Percentiles rank a stretch among this genome's conserved stretches.
These are phyloP conservation scores for Xylogone sp. DNA, from an alignment of 2,329 filamentous ascomycete genomes.

Conservation along the genomic window DNA sequence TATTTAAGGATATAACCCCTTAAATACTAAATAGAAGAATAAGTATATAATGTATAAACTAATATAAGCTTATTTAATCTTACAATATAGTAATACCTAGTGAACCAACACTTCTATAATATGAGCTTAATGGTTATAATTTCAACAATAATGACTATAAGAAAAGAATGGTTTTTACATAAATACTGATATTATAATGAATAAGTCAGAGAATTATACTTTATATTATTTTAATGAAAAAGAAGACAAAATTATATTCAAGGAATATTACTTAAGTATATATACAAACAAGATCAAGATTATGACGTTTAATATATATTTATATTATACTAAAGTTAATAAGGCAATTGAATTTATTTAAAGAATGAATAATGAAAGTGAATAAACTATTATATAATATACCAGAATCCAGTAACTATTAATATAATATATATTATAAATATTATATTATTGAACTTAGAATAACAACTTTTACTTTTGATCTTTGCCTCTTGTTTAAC, in stretches of 20 bases:
- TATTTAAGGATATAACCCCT: too few species aligned
- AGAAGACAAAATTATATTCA: conserved; percentile 1
- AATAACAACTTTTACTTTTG: conserved; percentile 6
- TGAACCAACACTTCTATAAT: too few species aligned
- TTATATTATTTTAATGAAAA: conserved; percentile 1
- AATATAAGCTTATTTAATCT: too few species aligned
- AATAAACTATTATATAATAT: conserved; percentile 10
- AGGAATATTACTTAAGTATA: conserved; percentile 10
- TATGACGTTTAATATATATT: conserved; percentile 10
- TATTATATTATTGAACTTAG: conserved; percentile 4
- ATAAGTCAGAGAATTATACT: conserved; percentile 8
- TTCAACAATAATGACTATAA: conserved; percentile 7
- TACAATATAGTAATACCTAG: too few species aligned
- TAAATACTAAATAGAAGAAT: too few species aligned
- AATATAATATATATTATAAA: conserved; percentile 8
- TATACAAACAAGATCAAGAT: conserved; percentile 4
- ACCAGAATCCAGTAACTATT: conserved; percentile 8
- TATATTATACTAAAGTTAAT: not conserved
- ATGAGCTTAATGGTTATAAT: too few species aligned
- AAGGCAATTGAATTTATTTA: too few species aligned
- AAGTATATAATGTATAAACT: too few species aligned
- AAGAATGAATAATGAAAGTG: not conserved
- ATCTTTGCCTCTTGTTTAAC: not conserved
- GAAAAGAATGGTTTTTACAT: conserved; percentile 7
- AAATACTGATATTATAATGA: conserved; percentile 10